Evolutionary conservation across 73 alveolate genomes (phyloP), one percentile per base, ranked within the genome.

Genomic region (Paramecium caudatum): DNA sequence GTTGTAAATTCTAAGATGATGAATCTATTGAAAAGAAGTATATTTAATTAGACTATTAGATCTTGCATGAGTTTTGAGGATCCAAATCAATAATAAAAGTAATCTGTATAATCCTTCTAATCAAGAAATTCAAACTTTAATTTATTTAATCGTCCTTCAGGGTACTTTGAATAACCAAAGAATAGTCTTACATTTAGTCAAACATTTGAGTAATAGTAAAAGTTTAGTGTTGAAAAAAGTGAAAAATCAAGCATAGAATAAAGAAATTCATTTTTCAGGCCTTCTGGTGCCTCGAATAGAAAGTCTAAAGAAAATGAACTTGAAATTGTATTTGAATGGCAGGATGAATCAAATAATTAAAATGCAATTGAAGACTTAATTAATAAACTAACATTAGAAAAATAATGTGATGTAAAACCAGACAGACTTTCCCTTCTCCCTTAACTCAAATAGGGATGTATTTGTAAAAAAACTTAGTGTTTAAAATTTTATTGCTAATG

Each of bases 1-100:
- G 6, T 15, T 41, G 43, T 15, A 74, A 74, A 21, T 8, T 39
- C 19, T 36, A 39, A 21, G 69, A 74, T 36, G 88, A 74, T 21
- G 88, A 74, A 7, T 74, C 16, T 41, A 12, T 16, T 0, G 88
- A 74, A 41, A 74, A 45, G 32, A 74, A 74, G 88, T 74, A 74
- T 41, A 2, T 62, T 30, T 32, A 27, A 34, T 21, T 7, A 21
- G 5, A 19, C 13, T 74, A n/a, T 39, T 9, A 74, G 68, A 74
- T 74, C 88, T 16, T 3, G 17, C 33, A 74, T 74, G 88, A 74
- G 88, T 74, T 3, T 74, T 12, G 68, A 74, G 55, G 69, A 74
- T 7, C 80, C 12, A 55, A 55, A 27, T n/a, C n/a, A n/a, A 17
- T 37, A 21, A 39, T 43, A 41, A 41, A 41, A 74, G 88, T 12